These are phyloP conservation scores for Globisporangium ultimum DNA, from an alignment of 352 stramenopile species.

Conservation along the genomic window DNA sequence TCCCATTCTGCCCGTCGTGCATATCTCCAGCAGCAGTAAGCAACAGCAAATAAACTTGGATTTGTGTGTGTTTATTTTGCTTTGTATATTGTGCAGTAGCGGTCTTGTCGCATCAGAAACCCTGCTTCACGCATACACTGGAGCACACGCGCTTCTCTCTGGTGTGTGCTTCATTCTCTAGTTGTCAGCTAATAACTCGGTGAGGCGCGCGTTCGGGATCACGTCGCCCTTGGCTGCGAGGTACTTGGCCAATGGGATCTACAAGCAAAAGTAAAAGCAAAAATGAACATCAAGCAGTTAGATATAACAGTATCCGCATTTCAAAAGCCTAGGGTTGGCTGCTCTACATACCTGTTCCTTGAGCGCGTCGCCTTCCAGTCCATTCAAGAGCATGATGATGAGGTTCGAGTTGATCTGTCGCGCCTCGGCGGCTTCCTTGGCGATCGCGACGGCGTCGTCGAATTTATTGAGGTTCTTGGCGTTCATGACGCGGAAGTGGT, in stretches of 20 bases:
- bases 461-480: slow-evolving; percentile 57
- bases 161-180: slow-evolving; percentile 10
- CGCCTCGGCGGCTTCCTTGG: slow-evolving; percentile 55
- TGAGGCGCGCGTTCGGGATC: slow-evolving; percentile 52
- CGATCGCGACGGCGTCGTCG: slow-evolving; percentile 56
- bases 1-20: too few relatives aligned
- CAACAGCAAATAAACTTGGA: too few relatives aligned
- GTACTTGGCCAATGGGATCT: slow-evolving; percentile 75
- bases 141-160: too few relatives aligned
- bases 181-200: slow-evolving; percentile 47
- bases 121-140: too few relatives aligned
- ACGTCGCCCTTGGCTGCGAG: slow-evolving; percentile 81
- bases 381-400: slow-evolving; percentile 65
- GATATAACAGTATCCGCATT: slow-evolving; percentile 1
- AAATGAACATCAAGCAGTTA: slow-evolving; percentile 5
- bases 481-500: slow-evolving; percentile 68
- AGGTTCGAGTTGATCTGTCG: slow-evolving; percentile 80
- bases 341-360: slow-evolving; percentile 39
- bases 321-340: not conserved
- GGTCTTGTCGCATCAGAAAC: too few relatives aligned
- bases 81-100: not conserved
- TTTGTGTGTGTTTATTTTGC: too few relatives aligned
- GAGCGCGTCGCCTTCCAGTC: slow-evolving; percentile 55
- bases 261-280: slow-evolving; percentile 2
- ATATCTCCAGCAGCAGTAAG: too few relatives aligned